Conservation (phyloP, 768 basidiomycete species). For the Leccinum longicurvipes region DNA sequence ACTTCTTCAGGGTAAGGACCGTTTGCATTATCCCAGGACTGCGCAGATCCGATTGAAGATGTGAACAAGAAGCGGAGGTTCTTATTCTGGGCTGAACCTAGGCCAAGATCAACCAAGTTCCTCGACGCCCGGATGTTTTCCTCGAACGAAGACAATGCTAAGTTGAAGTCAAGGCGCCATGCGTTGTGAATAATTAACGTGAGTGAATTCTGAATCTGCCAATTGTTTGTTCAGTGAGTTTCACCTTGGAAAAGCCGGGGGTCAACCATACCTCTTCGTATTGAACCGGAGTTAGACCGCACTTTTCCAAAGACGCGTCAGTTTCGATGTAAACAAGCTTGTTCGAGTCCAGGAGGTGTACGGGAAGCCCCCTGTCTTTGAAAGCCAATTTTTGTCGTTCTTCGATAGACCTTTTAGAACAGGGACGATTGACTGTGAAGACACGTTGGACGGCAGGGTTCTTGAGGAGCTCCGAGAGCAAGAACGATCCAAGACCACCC, state of each 20-base stretch:
- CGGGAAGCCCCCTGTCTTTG: slow-evolving; percentile 24
- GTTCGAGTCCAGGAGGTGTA: neutral
- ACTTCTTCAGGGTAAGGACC: slow-evolving; percentile 37
- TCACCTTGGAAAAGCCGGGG: neutral
- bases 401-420: slow-evolving; percentile 9
- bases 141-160: slow-evolving; percentile 41
- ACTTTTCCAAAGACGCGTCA: slow-evolving; percentile 23
- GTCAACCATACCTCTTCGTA: slow-evolving; percentile 16
- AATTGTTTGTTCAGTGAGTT: neutral
- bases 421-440: slow-evolving; percentile 1
- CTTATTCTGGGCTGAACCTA: slow-evolving; percentile 24
- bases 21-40: slow-evolving; percentile 27
- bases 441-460: slow-evolving; percentile 27
- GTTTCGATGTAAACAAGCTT: slow-evolving; percentile 34
- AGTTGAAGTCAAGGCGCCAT: slow-evolving; percentile 44
- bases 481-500: slow-evolving; percentile 38
- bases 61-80: slow-evolving; percentile 38
- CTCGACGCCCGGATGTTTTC: slow-evolving; percentile 39
- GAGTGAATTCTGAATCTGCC: slow-evolving; percentile 32
- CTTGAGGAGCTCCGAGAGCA: slow-evolving; percentile 30
- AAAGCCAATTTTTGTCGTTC: slow-evolving; percentile 24
- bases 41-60: slow-evolving; percentile 37
- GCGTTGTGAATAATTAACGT: slow-evolving; percentile 41
- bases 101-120: slow-evolving; percentile 32
- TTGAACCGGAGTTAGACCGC: slow-evolving; percentile 28